phyloP scores from a whole-genome alignment of 441 rosid species.

The Populus tomentosa region DNA sequence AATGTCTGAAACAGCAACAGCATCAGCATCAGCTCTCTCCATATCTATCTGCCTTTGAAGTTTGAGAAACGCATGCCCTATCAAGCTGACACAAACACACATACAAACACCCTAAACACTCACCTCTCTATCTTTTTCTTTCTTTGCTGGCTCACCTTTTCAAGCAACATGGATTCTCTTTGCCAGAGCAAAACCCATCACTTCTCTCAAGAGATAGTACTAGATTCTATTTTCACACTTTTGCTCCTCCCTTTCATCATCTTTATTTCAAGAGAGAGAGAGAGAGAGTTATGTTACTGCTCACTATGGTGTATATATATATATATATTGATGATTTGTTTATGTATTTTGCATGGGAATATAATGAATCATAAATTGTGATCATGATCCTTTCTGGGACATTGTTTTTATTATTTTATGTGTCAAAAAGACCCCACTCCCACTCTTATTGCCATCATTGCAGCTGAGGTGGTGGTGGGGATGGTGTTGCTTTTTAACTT shows the following conservation, averaged over 20 bases:
- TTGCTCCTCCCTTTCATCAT: constrained; percentile 6
- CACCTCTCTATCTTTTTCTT: not conserved
- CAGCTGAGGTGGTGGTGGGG: constrained; percentile 39
- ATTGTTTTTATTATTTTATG: not conserved
- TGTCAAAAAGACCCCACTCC: constrained; percentile 21
- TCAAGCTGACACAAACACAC: constrained; percentile 30
- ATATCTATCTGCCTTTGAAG: constrained; percentile 5
- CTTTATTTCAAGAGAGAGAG: not conserved
- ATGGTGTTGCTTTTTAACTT: constrained; percentile 15
- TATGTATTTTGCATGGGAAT: constrained; percentile 38
- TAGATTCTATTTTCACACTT: constrained; percentile 35
- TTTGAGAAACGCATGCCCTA: constrained; percentile 37
- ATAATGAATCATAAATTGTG: not conserved
- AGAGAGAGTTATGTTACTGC: no score
- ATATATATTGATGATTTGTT: not conserved
- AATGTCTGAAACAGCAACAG: constrained; percentile 18
- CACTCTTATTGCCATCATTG: constrained; percentile 36
- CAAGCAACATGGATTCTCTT: constrained; percentile 47
- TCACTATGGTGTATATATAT: not conserved
- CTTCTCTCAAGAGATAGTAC: constrained; percentile 46
- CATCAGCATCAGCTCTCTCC: not conserved
- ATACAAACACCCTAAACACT: not conserved
- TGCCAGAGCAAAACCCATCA: constrained; percentile 41
- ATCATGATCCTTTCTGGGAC: not conserved
- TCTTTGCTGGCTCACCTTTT: constrained; percentile 39